Evolutionary conservation across 441 rosid species (phyloP), one percentile per base, ranked within the genome.

Genomic region (Populus hybrid): DNA sequence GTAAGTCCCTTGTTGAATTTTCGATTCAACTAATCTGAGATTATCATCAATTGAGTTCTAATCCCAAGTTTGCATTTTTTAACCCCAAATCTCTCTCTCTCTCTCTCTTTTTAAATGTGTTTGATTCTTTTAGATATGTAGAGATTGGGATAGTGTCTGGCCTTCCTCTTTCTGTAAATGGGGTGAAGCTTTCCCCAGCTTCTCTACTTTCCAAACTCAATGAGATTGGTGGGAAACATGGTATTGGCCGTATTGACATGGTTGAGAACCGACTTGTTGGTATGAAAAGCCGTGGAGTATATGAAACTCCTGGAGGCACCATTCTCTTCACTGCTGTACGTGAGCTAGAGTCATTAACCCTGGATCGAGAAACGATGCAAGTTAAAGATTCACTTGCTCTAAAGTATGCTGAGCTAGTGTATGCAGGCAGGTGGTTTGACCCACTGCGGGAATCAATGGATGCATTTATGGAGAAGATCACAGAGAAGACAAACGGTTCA

Each of bases 261-360:
- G 99, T 95, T 16, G 99, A 95, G 83, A 94, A 95, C 84, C 89
- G 97, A 50, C 88, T 95, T n/a, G 98, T 94, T 11, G 98, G 99
- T 30, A 95, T 95, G 97, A 95, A 95, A 83, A 92, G 98, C 73
- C 97, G 98, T 0, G 98, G 99, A 26, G 97, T 94, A 20, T 95
- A 95, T 73, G 99, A 94, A 86, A 93, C 99, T 77, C 99, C 98
- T 2, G 99, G 99, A 18, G 98, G 98, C 32, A 91, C 94, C 24
- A 91, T 95, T 84, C 93, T 95, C 10, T 95, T 87, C 74, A 74
- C 84, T 61, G 99, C 97, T 1, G 90, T 70, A 0, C 93, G 89
- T 11, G 97, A 94, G 78, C 91, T 95, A 63, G 98, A 95, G 85
- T 85, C 97, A 3, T 81, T 94, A 57, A 92, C 97, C 10, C 89